Evolutionary conservation across 2,329 filamentous ascomycete genomes (phyloP).

Genomic region (Cytospora mali): DNA sequence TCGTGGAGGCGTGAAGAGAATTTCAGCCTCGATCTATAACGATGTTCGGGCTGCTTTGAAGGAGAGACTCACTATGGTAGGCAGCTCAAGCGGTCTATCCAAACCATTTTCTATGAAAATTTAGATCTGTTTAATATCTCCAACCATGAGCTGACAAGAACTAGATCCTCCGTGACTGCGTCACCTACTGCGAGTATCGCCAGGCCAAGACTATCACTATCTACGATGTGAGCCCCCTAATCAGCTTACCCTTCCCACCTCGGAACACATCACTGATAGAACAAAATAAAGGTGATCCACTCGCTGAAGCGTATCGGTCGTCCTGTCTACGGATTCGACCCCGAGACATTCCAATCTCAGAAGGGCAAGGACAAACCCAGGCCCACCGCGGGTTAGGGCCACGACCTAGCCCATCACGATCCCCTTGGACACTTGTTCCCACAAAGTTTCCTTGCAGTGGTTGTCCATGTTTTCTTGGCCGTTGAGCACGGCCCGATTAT

Average conservation of each 20-base stretch:
- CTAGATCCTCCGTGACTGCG: slow-evolving; percentile 56
- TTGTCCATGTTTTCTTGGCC: neutral
- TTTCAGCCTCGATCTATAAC: slow-evolving; percentile 65
- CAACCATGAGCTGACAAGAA: slow-evolving; percentile 23
- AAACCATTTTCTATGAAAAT: neutral
- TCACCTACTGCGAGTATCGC: slow-evolving; percentile 55
- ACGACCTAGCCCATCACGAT: neutral
- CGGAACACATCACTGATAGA: neutral
- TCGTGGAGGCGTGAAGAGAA: slow-evolving; percentile 76
- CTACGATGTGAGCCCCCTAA: slow-evolving; percentile 53
- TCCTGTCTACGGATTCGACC: slow-evolving; percentile 59
- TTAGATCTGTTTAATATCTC: too few species aligned
- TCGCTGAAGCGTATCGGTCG: slow-evolving; percentile 50
- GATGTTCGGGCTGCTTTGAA: slow-evolving; percentile 59
- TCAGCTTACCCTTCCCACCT: slow-evolving; percentile 17
- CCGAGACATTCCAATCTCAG: slow-evolving; percentile 8
- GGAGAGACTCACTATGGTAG: slow-evolving; percentile 50
- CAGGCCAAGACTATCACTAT: slow-evolving; percentile 64
- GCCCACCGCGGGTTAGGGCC: neutral
- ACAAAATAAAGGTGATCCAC: slow-evolving; percentile 54
- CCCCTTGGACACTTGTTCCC: neutral
- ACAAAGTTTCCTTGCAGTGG: neutral
- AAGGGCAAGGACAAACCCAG: neutral
- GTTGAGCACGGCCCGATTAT: neutral
- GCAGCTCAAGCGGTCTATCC: slow-evolving; percentile 21